Evolutionary conservation across 768 basidiomycete species (phyloP), one percentile per base, ranked within the genome.

Genomic region (Boletales sp.): DNA sequence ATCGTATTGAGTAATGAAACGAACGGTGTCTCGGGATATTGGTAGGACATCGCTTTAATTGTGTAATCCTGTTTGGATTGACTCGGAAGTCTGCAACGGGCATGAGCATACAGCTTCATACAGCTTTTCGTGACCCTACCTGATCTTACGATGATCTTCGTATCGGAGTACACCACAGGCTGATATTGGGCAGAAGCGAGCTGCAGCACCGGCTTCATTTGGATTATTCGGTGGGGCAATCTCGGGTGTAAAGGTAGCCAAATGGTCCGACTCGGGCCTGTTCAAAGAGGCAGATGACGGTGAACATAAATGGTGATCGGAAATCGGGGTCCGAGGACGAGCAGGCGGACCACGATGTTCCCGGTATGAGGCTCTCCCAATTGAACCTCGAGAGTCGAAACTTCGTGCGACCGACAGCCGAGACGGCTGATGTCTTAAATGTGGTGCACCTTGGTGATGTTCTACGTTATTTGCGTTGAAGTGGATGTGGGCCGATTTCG

Each of bases 291-390:
- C 14, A 31, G 39, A 45, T 42, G 46, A 31, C 7, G 27, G 31
- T 34, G 32, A 43, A 14, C 7, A 15, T 9, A 5, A 9, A 35
- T 24, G 15, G 40, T 31, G 43, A n/a, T 40, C 37, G 5, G 17
- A 24, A 4, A 15, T 40, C 17, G 62, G 58, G 1, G 50, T 56
- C 21, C 53, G 56, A 37, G 21, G 21, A 17, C 45, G 55, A 24
- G 59, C 45, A 31, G 47, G 34, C 8, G 55, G 50, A 7, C 59
- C 66, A 18, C 3, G 55, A 43, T 66, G 48, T 12, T 39, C 50
- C 38, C 59, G 61, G 45, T 61, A 61, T 12, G 63, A 61, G 1
- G 51, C 43, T 35, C 61, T 58, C 10, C 63, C 65, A 17, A 19
- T 18, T 4, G 65, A 63, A n/a, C 24, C 44, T 45, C 32, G 35